These are phyloP conservation scores for Candida sithepensis DNA, from an alignment of 805 yeast species.

Conservation along the genomic window DNA sequence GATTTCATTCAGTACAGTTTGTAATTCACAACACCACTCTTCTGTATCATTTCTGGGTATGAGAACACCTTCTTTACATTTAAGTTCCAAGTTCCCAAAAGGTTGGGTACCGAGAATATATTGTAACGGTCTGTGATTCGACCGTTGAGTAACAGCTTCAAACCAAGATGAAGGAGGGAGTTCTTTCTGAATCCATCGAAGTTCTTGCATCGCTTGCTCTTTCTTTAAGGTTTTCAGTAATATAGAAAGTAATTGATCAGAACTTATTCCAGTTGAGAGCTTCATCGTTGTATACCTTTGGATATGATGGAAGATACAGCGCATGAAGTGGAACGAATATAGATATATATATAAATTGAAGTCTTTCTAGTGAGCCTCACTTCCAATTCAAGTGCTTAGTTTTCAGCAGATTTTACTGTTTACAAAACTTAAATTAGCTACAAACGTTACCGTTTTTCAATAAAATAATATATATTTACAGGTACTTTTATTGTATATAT, in stretches of 20 bases:
- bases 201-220: constrained; percentile 49
- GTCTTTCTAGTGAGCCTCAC: too few species aligned
- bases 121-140: constrained; percentile 66
- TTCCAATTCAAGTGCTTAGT: too few species aligned
- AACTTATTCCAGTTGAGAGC: background rate
- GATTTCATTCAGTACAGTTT: constrained; percentile 11
- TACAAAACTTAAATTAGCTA: background rate
- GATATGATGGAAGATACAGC: too few species aligned
- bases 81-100: constrained; percentile 64
- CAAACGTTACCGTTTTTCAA: background rate
- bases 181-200: constrained; percentile 61
- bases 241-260: constrained; percentile 6
- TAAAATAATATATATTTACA: constrained; percentile 10
- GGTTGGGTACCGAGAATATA: constrained; percentile 86
- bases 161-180: constrained; percentile 45
- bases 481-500: constrained; percentile 4
- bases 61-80: constrained; percentile 61
- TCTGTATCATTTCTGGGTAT: constrained; percentile 97
- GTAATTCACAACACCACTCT: constrained; percentile 66
- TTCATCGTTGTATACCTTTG: background rate
- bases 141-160: constrained; percentile 52
- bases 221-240: constrained; percentile 13
- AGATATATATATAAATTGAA: too few species aligned
- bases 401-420: too few species aligned
- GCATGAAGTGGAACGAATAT: too few species aligned